These are phyloP conservation scores for Nakazawaea populi DNA, from an alignment of 805 yeast genomes.

Conservation along the genomic window DNA sequence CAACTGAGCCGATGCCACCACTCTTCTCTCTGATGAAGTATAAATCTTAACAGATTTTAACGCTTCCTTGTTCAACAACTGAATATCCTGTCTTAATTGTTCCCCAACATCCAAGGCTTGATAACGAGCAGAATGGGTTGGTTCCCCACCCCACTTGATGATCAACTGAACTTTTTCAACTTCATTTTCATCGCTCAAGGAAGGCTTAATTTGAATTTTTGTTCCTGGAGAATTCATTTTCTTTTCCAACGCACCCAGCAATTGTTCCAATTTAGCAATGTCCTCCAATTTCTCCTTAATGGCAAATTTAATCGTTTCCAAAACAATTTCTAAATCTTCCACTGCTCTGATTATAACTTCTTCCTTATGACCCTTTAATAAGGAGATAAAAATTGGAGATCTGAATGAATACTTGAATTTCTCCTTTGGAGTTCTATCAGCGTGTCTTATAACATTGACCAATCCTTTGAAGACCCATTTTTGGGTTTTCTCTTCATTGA, in stretches of 20 bases:
- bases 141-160: constrained; percentile 99
- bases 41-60: constrained; percentile 80
- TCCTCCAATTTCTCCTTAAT: constrained; percentile 79
- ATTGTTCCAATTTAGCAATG: constrained; percentile 62
- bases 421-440: constrained; percentile 98
- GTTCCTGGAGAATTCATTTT: constrained; percentile 93
- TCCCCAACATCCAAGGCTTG: constrained; percentile 96
- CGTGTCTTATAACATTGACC: constrained; percentile 90
- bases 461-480: constrained; percentile 96
- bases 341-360: constrained; percentile 93
- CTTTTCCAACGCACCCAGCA: constrained; percentile 80
- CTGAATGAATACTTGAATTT: constrained; percentile 93
- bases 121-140: constrained; percentile 93
- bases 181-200: constrained; percentile 54
- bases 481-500: constrained; percentile 59
- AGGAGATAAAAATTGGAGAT: constrained; percentile 76
- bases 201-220: constrained; percentile 91
- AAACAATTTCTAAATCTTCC: constrained; percentile 76
- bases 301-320: constrained; percentile 80
- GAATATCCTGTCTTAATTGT: constrained; percentile 87
- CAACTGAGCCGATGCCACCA: constrained; percentile 83
- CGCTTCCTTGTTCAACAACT: constrained; percentile 77
- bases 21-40: constrained; percentile 93
- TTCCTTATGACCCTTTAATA: constrained; percentile 90
- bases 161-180: constrained; percentile 95